Percentiles rank a stretch among this genome's conserved stretches.
Conservation (phyloP, 129 eudicot genomes). For the Calendula officinalis region DNA sequence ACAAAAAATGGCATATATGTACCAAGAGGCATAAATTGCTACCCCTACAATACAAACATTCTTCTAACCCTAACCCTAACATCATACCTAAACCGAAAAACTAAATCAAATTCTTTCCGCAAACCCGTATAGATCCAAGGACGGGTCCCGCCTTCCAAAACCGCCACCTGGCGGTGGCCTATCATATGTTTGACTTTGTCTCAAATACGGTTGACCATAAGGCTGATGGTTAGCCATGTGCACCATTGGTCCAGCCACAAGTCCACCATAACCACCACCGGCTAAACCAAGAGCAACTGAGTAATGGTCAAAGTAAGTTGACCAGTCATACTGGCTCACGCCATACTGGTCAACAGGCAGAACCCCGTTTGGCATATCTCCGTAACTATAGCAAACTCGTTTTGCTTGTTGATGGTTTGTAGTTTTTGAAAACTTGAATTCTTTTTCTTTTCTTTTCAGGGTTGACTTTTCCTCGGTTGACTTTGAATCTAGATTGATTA, state of each 20-base stretch:
- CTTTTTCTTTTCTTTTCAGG: constrained; percentile 43
- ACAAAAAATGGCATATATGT: too few relatives aligned
- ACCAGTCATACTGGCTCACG: not conserved
- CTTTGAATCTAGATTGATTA: constrained; percentile 24
- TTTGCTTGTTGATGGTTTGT: constrained; percentile 30
- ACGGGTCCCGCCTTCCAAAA: constrained; percentile 24
- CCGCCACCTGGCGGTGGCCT: constrained; percentile 20
- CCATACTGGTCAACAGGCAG: not conserved
- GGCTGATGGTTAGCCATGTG: constrained; percentile 20
- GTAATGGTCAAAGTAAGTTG: constrained; percentile 18
- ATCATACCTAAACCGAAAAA: not conserved
- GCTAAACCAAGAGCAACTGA: constrained; percentile 10
- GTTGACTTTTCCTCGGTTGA: constrained; percentile 18
- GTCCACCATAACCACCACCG: constrained; percentile 20
- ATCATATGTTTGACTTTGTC: constrained; percentile 29
- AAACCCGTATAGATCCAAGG: constrained; percentile 54
- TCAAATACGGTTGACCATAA: constrained; percentile 22
- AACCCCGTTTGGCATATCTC: constrained; percentile 24
- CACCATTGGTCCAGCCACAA: constrained; percentile 16
- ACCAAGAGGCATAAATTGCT: not conserved
- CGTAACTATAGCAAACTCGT: constrained; percentile 36
- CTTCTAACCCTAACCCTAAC: too few relatives aligned
- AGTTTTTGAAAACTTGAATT: constrained; percentile 31
- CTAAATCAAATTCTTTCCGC: constrained; percentile 40
- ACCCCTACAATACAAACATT: not conserved